phyloP scores from a whole-genome alignment of 768 basidiomycete species.

The Trametes maxima region DNA sequence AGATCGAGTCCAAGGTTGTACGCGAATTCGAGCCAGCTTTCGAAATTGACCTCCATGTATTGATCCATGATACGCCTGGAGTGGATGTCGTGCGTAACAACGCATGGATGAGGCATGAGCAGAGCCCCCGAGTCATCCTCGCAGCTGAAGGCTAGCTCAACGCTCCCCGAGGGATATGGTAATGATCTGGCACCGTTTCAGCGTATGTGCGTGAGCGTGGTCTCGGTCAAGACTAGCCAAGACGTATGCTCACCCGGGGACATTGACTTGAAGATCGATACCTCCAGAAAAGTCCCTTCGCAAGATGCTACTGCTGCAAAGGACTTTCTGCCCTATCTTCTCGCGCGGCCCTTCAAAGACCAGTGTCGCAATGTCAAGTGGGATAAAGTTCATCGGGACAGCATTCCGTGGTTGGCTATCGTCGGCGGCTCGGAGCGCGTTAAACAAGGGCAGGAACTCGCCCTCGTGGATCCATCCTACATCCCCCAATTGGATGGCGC shows the following conservation, averaged over 20 bases:
- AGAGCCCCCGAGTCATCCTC: neutral
- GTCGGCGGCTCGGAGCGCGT: neutral
- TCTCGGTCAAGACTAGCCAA: no score
- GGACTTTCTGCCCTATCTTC: neutral
- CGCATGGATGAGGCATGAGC: neutral
- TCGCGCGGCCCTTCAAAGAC: neutral
- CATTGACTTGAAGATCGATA: neutral
- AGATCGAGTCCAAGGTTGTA: neutral
- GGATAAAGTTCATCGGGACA: neutral
- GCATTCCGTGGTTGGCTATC: neutral
- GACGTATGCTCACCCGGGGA: no score
- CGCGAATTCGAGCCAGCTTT: conserved; percentile 10
- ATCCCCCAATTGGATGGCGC: conserved; percentile 23
- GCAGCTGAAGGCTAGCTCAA: neutral
- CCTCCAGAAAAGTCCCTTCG: neutral
- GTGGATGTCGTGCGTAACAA: neutral
- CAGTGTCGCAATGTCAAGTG: neutral
- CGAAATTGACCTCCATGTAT: conserved; percentile 8
- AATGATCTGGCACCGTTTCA: no score
- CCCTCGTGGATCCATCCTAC: neutral
- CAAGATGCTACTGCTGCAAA: conserved; percentile 6
- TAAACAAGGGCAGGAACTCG: neutral
- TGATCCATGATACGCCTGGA: neutral
- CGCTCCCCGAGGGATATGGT: no score
- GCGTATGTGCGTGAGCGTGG: no score